These are phyloP conservation scores for Lizonia empirigonia DNA, from an alignment of 2,329 filamentous ascomycete species.

Conservation along the genomic window DNA sequence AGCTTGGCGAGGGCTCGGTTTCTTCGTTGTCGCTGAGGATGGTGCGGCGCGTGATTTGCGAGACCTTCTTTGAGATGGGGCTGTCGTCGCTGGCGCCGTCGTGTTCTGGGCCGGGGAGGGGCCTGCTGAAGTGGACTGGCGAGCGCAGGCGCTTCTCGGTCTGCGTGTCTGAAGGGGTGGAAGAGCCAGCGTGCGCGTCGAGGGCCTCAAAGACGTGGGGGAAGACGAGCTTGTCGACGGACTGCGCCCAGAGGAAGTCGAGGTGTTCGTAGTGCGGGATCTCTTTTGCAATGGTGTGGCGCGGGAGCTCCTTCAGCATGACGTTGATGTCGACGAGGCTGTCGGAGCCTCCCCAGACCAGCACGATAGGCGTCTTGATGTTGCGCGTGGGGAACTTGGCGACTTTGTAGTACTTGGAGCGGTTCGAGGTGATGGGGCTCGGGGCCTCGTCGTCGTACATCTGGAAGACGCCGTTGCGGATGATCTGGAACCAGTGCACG, in stretches of 20 bases:
- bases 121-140: constrained; percentile 35
- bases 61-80: constrained; percentile 7
- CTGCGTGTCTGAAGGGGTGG: constrained; percentile 6
- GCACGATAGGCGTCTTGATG: constrained; percentile 91
- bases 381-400: constrained; percentile 96
- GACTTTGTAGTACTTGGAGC: constrained; percentile 90
- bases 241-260: constrained; percentile 91
- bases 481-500: constrained; percentile 99
- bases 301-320: constrained; percentile 87
- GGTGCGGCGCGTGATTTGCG: constrained; percentile 12
- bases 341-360: constrained; percentile 92
- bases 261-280: constrained; percentile 95
- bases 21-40: constrained; percentile 7
- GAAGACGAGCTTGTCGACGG: constrained; percentile 84
- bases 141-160: constrained; percentile 37
- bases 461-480: constrained; percentile 92
- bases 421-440: constrained; percentile 71
- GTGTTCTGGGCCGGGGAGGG: constrained; percentile 32
- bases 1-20: constrained; percentile 19
- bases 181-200: constrained; percentile 62
- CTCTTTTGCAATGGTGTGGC: constrained; percentile 81
- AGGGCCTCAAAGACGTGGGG: constrained; percentile 90
- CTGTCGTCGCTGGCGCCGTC: constrained; percentile 15
- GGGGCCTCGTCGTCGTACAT: constrained; percentile 98
- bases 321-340: constrained; percentile 91